Percentiles rank a stretch among this genome's conserved stretches.
phyloP scores from a whole-genome alignment of 768 basidiomycete species.

The Coprinopsis sp. region DNA sequence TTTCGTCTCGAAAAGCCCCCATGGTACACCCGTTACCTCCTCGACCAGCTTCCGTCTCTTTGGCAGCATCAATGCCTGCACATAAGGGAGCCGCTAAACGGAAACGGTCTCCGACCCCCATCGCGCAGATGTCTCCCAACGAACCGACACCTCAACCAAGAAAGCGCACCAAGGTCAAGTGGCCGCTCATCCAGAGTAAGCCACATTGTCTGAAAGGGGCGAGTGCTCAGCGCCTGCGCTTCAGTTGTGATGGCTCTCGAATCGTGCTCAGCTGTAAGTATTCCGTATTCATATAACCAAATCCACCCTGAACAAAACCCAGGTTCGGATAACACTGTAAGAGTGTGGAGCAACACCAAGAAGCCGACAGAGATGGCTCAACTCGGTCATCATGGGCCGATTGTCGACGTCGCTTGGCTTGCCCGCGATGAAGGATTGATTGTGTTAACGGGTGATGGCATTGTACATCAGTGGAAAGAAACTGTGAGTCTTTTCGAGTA shows the following conservation, averaged over 20 bases:
- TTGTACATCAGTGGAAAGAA: conserved; percentile 55
- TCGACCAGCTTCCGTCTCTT: neutral
- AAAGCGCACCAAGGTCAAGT: conserved; percentile 18
- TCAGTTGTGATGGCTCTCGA: conserved; percentile 49
- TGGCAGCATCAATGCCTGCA: neutral
- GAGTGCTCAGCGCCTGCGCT: conserved; percentile 43
- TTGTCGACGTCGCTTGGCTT: conserved; percentile 56
- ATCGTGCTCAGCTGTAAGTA: conserved; percentile 57
- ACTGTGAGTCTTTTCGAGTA: conserved; percentile 33
- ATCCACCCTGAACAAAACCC: no score
- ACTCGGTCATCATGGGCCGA: conserved; percentile 46
- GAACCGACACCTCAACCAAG: neutral
- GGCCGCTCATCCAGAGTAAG: conserved; percentile 44
- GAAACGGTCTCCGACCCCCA: conserved; percentile 15
- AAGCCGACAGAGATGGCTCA: conserved; percentile 49
- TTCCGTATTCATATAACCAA: no score
- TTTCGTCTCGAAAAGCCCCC: no score
- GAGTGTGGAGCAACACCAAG: conserved; percentile 57
- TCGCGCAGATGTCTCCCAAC: conserved; percentile 3
- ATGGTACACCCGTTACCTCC: conserved; percentile 5
- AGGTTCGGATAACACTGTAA: conserved; percentile 58
- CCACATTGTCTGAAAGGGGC: conserved; percentile 39
- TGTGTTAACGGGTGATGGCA: conserved; percentile 52
- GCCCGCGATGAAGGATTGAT: conserved; percentile 52
- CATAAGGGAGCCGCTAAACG: conserved; percentile 20